Evolutionary conservation across 176 grass and related monocot genomes (phyloP).

Genomic region (Rhynchospora pubera): DNA sequence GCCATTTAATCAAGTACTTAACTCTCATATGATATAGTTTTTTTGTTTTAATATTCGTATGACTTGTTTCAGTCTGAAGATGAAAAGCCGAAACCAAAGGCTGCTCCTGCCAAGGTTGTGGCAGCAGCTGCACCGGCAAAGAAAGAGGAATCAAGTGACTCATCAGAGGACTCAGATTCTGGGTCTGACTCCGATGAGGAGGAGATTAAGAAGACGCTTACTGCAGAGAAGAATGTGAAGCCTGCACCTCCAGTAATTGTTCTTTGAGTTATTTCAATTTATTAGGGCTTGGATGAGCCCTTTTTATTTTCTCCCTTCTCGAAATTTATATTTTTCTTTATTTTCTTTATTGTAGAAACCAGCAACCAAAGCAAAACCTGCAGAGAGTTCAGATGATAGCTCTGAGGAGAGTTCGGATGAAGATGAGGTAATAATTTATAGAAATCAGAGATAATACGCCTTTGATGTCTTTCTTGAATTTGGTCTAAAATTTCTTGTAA

Average conservation of each 20-base stretch:
- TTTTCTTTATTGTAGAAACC: not conserved
- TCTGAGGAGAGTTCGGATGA: conserved; percentile 32
- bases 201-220: not conserved
- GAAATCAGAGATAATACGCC: not conserved
- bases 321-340: not conserved
- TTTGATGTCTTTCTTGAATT: not conserved
- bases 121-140: not conserved
- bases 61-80: conserved; percentile 8
- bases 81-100: conserved; percentile 19
- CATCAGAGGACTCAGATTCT: not conserved
- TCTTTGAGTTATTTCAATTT: conserved; percentile 9
- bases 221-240: not conserved
- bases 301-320: not conserved
- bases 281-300: not conserved
- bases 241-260: not conserved
- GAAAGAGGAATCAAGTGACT: conserved; percentile 20
- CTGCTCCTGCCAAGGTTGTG: not conserved
- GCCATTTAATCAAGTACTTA: not conserved
- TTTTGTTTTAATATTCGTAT: not conserved
- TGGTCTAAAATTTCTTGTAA: not conserved
- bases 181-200: conserved; percentile 40
- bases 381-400: conserved; percentile 15
- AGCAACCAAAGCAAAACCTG: conserved; percentile 5
- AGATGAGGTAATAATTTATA: conserved; percentile 2
- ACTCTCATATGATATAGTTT: not conserved